phyloP scores from a whole-genome alignment of 768 basidiomycete genomes.

The Peribolospora kevripleyi region DNA sequence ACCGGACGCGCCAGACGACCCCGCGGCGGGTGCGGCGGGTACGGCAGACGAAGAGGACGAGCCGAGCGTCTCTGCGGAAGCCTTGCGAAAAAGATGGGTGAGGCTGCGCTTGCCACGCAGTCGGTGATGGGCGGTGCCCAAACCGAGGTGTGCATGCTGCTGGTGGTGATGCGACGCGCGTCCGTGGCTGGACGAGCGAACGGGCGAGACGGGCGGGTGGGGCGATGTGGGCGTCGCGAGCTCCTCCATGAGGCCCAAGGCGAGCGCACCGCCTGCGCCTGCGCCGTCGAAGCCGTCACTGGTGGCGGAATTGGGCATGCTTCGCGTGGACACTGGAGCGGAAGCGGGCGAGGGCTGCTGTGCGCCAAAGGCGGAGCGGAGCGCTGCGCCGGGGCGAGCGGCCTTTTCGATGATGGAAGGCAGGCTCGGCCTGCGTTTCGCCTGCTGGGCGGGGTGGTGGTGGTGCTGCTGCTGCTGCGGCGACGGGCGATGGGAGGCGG shows the following conservation, averaged over 20 bases:
- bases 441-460: slow-evolving; percentile 1
- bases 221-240: too few species aligned
- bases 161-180: slow-evolving; percentile 3
- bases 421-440: slow-evolving; percentile 19
- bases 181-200: neutral
- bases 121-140: neutral
- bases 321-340: neutral
- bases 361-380: slow-evolving; percentile 16
- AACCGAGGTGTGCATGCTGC: slow-evolving; percentile 1
- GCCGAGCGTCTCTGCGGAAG: too few species aligned
- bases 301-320: slow-evolving; percentile 3
- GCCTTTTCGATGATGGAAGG: slow-evolving; percentile 25
- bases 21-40: neutral
- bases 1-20: neutral
- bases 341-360: slow-evolving; percentile 2
- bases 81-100: neutral
- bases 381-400: slow-evolving; percentile 18
- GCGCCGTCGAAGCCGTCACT: neutral
- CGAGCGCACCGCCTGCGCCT: neutral
- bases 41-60: neutral
- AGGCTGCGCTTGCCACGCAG: neutral
- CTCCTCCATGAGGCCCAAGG: too few species aligned
- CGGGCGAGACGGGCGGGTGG: neutral
- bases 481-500: slow-evolving; percentile 6
- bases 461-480: slow-evolving; percentile 6